These are phyloP conservation scores for Ascochyta viciae-villosae DNA, from an alignment of 2,329 filamentous ascomycete species.

Conservation along the genomic window DNA sequence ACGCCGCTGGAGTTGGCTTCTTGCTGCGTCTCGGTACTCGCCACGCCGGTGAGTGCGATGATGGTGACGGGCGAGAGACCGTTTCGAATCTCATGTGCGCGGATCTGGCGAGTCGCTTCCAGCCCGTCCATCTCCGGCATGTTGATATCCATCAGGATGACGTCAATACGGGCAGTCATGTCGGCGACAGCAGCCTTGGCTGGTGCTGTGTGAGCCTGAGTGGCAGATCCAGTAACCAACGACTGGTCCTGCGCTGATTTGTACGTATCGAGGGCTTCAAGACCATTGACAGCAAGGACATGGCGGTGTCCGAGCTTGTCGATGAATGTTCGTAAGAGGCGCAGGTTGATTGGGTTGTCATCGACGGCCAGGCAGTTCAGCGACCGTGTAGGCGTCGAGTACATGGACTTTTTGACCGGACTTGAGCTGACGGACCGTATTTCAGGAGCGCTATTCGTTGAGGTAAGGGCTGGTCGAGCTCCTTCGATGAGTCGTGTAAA, in stretches of 20 bases:
- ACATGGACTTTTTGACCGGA: constrained; percentile 27
- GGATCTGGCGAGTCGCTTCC: constrained; percentile 49
- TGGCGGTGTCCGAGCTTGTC: constrained; percentile 45
- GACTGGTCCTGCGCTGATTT: constrained; percentile 27
- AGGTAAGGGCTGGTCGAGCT: constrained; percentile 35
- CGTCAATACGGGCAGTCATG: constrained; percentile 31
- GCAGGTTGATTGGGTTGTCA: constrained; percentile 51
- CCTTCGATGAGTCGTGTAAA: constrained; percentile 16
- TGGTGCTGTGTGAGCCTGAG: constrained; percentile 7
- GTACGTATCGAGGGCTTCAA: constrained; percentile 45
- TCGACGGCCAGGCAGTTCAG: constrained; percentile 48
- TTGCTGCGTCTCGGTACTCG: constrained; percentile 56
- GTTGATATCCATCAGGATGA: constrained; percentile 48
- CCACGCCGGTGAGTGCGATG: constrained; percentile 62
- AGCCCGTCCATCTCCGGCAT: constrained; percentile 51
- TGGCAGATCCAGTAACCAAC: constrained; percentile 1
- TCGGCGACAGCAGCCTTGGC: constrained; percentile 7
- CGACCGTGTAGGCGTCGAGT: constrained; percentile 24
- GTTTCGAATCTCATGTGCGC: constrained; percentile 56
- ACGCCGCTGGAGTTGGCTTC: constrained; percentile 62
- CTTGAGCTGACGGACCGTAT: constrained; percentile 29
- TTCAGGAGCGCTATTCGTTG: constrained; percentile 42
- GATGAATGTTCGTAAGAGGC: constrained; percentile 46
- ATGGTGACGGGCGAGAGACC: constrained; percentile 54
- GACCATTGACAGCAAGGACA: constrained; percentile 45